Percentiles rank a stretch among this genome's conserved stretches.
Conservation (phyloP, 805 yeast genomes). For the Monosporozyma solicola region DNA sequence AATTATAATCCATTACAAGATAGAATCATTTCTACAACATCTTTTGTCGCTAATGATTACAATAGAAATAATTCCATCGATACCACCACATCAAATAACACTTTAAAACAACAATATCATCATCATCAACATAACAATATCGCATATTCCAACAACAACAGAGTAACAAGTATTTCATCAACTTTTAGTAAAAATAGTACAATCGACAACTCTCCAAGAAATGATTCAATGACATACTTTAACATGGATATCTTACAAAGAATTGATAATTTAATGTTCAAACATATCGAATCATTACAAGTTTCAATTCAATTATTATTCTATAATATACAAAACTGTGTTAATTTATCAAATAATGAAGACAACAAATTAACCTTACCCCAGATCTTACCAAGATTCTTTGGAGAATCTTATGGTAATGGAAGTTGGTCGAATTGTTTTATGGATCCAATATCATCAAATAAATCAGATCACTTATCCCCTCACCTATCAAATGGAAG, state of each 20-base stretch:
- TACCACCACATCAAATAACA: not conserved
- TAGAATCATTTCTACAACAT: not conserved
- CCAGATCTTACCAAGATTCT: conserved; percentile 60
- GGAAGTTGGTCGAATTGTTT: conserved; percentile 76
- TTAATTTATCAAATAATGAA: conserved; percentile 12
- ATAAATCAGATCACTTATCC: not conserved
- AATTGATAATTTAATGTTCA: conserved; percentile 12
- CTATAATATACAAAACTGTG: conserved; percentile 16
- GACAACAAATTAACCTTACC: conserved; percentile 35
- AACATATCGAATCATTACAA: conserved; percentile 23
- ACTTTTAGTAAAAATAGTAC: not conserved
- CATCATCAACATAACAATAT: not conserved
- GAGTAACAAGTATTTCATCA: not conserved
- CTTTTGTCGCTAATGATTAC: not conserved
- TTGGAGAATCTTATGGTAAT: conserved; percentile 60
- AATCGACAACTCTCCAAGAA: not conserved
- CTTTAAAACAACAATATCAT: not conserved
- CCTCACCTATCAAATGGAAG: not conserved
- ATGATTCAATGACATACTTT: not conserved
- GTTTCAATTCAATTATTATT: conserved; percentile 24
- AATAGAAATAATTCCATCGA: not conserved
- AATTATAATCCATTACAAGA: not conserved
- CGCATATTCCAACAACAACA: not conserved
- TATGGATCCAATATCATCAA: conserved; percentile 10
- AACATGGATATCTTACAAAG: not conserved